These are phyloP conservation scores for Fusarium xylarioides DNA, from an alignment of 2,329 filamentous ascomycete species.

Conservation along the genomic window DNA sequence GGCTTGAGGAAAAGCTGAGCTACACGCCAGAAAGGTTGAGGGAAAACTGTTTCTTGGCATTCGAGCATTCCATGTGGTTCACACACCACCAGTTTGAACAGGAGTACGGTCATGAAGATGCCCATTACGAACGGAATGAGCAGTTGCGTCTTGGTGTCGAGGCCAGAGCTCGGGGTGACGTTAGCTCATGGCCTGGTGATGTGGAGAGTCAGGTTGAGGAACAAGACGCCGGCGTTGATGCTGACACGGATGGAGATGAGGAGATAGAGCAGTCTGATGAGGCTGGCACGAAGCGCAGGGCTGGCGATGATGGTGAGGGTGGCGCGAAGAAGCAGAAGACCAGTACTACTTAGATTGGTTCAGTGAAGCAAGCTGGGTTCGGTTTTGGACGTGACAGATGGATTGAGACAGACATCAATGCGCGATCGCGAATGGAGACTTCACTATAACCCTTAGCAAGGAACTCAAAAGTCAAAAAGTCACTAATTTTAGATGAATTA, in stretches of 20 bases:
- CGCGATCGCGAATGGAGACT: too few species aligned
- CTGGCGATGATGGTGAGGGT: rapidly evolving
- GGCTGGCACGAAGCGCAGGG: background rate
- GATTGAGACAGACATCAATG: background rate
- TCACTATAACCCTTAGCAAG: rapidly evolving
- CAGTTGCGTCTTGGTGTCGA: background rate
- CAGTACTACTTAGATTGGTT: rapidly evolving
- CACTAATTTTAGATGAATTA: rapidly evolving
- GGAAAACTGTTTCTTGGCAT: background rate
- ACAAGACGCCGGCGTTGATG: background rate
- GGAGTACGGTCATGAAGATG: background rate
- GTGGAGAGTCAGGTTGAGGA: background rate
- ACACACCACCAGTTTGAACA: background rate
- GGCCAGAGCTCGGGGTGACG: background rate
- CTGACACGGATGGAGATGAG: background rate
- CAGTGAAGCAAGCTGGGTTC: rapidly evolving
- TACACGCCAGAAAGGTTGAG: background rate
- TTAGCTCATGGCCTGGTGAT: background rate
- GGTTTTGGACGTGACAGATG: background rate
- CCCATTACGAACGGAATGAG: background rate
- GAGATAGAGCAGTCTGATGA: background rate
- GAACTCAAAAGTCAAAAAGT: rapidly evolving
- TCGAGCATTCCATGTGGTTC: rapidly evolving
- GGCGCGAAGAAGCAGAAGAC: background rate
- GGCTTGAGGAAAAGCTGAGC: background rate